phyloP scores from a whole-genome alignment of 73 alveolate genomes.

The Loxodes magnus region DNA sequence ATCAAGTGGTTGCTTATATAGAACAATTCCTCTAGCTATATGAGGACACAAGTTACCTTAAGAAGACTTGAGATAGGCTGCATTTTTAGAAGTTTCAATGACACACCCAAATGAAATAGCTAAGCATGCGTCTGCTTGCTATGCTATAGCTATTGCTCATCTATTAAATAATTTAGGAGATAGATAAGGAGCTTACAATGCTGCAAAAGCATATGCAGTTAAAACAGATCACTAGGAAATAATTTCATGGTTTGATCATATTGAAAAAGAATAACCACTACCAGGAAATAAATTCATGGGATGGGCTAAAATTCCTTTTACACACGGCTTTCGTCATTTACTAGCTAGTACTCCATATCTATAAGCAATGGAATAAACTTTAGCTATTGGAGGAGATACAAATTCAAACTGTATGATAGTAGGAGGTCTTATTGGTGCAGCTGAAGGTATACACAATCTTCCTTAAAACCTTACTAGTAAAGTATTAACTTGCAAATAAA shows the following conservation, averaged over 20 bases:
- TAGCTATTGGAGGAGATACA: slow-evolving; percentile 28
- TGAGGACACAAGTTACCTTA: not conserved
- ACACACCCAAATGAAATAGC: slow-evolving; percentile 18
- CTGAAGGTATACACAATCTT: not conserved
- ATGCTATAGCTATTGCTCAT: slow-evolving; percentile 5
- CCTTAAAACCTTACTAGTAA: not conserved
- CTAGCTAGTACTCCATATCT: not conserved
- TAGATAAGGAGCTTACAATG: not conserved
- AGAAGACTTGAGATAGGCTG: not conserved
- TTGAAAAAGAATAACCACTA: not conserved
- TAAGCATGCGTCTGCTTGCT: not conserved
- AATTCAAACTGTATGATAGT: slow-evolving; percentile 31
- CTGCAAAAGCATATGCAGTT: not conserved
- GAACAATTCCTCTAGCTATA: slow-evolving; percentile 28
- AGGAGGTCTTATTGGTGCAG: slow-evolving; percentile 28
- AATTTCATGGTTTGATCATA: slow-evolving; percentile 1
- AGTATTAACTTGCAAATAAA: not conserved
- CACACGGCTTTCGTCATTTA: not conserved
- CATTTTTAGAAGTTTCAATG: not conserved
- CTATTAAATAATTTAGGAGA: not conserved
- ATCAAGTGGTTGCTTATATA: slow-evolving; percentile 21
- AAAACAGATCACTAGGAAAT: not conserved
- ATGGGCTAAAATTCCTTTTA: slow-evolving; percentile 1
- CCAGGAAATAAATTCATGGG: not conserved
- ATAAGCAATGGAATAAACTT: slow-evolving; percentile 13